Evolutionary conservation across 169 alveolate genomes (phyloP), one percentile per base, ranked within the genome.

Genomic region (Plasmodium blacklocki): DNA sequence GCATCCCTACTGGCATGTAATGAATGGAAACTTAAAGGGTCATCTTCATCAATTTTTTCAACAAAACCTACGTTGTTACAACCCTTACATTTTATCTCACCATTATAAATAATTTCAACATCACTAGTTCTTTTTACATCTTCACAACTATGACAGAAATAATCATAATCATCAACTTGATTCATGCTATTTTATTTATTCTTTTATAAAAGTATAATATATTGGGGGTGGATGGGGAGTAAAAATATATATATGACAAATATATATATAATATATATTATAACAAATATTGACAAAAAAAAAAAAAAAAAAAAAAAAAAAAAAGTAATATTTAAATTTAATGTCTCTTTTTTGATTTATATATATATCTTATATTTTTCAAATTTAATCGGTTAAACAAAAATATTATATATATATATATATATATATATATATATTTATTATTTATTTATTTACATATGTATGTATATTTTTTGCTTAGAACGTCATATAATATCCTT

Each of bases 101-200:
- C 88, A 15, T 56, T 71, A 32, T 26, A 75, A 45, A 75, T 63
- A 75, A 75, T 75, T 63, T 75, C 88, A 32, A 75, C 47, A 63
- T 75, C 88, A 50, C 88, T 75, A 29, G 88, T 75, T 60, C 88
- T 49, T 75, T 75, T 75, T 64, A 75, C 88, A 75, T 75, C 73
- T 63, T 75, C 88, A 75, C 88, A 75, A 75, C 88, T 75, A 63
- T 75, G 88, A 75, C 88, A 75, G 60, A 75, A 75, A 43, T 75
- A 75, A 19, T 75, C 88, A 75, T 75, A 75, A 75, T 75, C 76
- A 39, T 75, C 88, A 43, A 63, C 88, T 39, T 75, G 88, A 75
- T 63, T 75, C 88, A 75, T 75, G 64, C 62, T 75, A 15, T 59
- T n/a, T 59, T 19, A 0, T 59, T 15, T 15, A 15, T n/a, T 23